Evolutionary conservation across 345 rosid species (phyloP).

Genomic region (Eucalyptus tenuipes): DNA sequence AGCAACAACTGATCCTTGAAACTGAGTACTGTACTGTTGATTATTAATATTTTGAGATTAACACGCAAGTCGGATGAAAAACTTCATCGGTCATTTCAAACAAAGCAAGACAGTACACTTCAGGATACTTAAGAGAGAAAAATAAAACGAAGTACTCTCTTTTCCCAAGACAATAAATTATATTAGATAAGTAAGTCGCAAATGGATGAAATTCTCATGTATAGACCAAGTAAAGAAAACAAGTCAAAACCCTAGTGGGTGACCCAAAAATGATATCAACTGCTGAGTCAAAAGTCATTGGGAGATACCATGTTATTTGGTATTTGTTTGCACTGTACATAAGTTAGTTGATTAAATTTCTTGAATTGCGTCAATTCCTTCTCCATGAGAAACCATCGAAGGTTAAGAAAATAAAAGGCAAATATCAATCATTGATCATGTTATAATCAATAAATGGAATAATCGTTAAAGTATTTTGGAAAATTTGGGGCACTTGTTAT

Average conservation of each 20-base stretch:
- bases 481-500: neutral
- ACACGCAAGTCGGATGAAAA: neutral
- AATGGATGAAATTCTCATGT: too few species aligned
- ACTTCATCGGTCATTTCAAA: neutral
- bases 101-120: neutral
- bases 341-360: neutral
- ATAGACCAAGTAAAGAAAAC: too few species aligned
- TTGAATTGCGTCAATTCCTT: neutral
- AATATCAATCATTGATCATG: neutral
- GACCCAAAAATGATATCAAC: neutral
- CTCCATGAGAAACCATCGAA: neutral
- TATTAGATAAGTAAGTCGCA: too few species aligned
- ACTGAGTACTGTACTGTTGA: too few species aligned
- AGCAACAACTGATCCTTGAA: too few species aligned
- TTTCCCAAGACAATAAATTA: too few species aligned
- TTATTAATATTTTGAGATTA: too few species aligned
- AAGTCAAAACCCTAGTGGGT: neutral
- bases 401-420: neutral
- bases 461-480: neutral
- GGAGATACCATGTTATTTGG: neutral
- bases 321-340: neutral
- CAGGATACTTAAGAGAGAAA: neutral
- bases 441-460: neutral
- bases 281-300: neutral
- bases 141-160: neutral